These are phyloP conservation scores for Blastocystis sp. DNA, from an alignment of 352 stramenopile genomes.

Conservation along the genomic window DNA sequence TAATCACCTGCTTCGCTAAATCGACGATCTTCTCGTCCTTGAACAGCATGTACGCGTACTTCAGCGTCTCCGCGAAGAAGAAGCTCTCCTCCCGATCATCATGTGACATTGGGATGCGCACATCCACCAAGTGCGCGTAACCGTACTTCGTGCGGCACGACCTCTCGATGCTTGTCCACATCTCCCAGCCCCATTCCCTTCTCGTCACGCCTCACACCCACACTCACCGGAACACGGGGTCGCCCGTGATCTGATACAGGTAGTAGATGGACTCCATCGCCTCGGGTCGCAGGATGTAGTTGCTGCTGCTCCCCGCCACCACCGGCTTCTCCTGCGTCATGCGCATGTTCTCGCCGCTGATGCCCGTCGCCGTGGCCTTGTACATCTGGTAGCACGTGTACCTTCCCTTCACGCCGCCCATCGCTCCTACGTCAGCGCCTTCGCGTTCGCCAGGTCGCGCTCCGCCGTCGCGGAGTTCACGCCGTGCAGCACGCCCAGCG, in stretches of 20 bases:
- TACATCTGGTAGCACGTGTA: constrained; percentile 89
- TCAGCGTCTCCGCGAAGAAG: constrained; percentile 67
- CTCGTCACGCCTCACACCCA: not conserved
- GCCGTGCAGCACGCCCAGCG: constrained; percentile 57
- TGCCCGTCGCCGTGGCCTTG: constrained; percentile 72
- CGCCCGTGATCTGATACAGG: constrained; percentile 80
- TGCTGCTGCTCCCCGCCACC: constrained; percentile 74
- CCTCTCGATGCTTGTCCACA: constrained; percentile 85
- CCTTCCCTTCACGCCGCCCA: constrained; percentile 71
- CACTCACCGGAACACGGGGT: constrained; percentile 76
- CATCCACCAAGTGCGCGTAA: constrained; percentile 76
- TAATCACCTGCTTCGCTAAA: constrained; percentile 61
- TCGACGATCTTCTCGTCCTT: constrained; percentile 70
- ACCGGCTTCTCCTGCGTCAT: constrained; percentile 76
- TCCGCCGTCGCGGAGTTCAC: constrained; percentile 58
- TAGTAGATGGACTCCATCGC: constrained; percentile 85
- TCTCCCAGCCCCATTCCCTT: constrained; percentile 77
- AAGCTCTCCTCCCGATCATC: constrained; percentile 66
- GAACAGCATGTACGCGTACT: constrained; percentile 63
- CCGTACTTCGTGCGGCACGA: constrained; percentile 83
- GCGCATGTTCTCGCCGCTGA: constrained; percentile 75
- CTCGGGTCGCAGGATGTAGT: constrained; percentile 86
- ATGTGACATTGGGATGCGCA: not conserved
- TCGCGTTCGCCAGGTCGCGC: constrained; percentile 61
- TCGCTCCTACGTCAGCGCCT: constrained; percentile 1